These are phyloP conservation scores for Durotheca rogersii DNA, from an alignment of 495 filamentous ascomycete species.

Conservation along the genomic window DNA sequence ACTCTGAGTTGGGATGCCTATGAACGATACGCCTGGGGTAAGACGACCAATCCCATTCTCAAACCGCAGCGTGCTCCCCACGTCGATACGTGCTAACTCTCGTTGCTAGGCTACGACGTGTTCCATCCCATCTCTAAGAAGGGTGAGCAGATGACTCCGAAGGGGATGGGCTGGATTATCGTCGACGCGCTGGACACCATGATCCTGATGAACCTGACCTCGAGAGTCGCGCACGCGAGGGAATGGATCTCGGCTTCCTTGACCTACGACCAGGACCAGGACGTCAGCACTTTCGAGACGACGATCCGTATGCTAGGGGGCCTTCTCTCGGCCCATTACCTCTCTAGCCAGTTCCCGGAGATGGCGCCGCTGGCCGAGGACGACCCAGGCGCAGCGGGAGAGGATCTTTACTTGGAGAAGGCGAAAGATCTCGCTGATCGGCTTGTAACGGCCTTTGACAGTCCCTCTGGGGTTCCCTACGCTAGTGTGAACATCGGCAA, in stretches of 20 bases:
- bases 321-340: conserved; percentile 89
- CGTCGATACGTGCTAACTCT: conserved; percentile 10
- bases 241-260: conserved; percentile 86
- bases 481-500: conserved; percentile 86
- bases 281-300: conserved; percentile 97
- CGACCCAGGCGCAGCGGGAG: conserved; percentile 64
- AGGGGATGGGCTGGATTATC: conserved; percentile 95
- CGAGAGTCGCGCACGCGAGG: conserved; percentile 76
- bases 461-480: conserved; percentile 80
- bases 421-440: conserved; percentile 89
- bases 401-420: conserved; percentile 95
- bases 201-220: conserved; percentile 98
- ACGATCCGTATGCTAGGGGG: conserved; percentile 98
- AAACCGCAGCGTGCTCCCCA: background rate
- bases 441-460: conserved; percentile 83
- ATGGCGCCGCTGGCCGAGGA: conserved; percentile 67
- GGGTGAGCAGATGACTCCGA: conserved; percentile 77
- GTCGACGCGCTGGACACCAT: conserved; percentile 93
- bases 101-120: conserved; percentile 69
- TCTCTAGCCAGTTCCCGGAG: conserved; percentile 70
- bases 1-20: conserved; percentile 89
- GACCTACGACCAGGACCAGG: conserved; percentile 85
- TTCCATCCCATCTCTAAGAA: conserved; percentile 79
- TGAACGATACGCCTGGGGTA: conserved; percentile 93
- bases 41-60: conserved; percentile 34